phyloP scores from a whole-genome alignment of 495 filamentous ascomycete species.

The Pseudotulostoma volvatum region DNA sequence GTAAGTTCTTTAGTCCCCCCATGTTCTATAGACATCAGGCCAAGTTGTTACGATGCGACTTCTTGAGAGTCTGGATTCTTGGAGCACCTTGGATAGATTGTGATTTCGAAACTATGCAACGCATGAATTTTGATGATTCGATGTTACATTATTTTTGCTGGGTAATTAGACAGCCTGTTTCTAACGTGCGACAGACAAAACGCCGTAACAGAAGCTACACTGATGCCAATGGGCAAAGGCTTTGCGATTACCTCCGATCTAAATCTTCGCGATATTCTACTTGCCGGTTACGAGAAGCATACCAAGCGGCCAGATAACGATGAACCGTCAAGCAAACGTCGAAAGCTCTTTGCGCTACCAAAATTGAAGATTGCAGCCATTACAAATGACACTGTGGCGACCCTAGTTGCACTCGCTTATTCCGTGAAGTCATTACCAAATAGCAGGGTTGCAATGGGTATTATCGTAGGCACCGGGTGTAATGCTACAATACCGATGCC shows the following conservation, averaged over 20 bases:
- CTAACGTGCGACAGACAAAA: constrained; percentile 39
- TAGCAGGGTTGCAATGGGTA: constrained; percentile 58
- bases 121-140: too few relatives aligned
- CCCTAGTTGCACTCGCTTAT: constrained; percentile 61
- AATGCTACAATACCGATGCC: constrained; percentile 69
- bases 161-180: background rate
- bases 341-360: constrained; percentile 39
- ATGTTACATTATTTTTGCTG: background rate
- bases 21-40: constrained; percentile 1
- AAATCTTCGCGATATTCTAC: constrained; percentile 52
- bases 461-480: constrained; percentile 71
- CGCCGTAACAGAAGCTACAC: constrained; percentile 53
- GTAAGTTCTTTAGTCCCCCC: constrained; percentile 26
- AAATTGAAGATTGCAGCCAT: constrained; percentile 57
- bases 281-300: constrained; percentile 50
- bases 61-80: too few relatives aligned
- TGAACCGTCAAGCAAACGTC: constrained; percentile 27
- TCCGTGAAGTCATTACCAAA: constrained; percentile 43
- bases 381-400: constrained; percentile 68
- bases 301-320: constrained; percentile 29
- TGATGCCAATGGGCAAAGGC: constrained; percentile 83
- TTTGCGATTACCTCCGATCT: constrained; percentile 60
- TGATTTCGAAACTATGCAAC: too few relatives aligned
- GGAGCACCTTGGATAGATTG: too few relatives aligned
- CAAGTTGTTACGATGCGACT: background rate